Evolutionary conservation across 768 basidiomycete species (phyloP).

Genomic region (Saitozyma podzolica): DNA sequence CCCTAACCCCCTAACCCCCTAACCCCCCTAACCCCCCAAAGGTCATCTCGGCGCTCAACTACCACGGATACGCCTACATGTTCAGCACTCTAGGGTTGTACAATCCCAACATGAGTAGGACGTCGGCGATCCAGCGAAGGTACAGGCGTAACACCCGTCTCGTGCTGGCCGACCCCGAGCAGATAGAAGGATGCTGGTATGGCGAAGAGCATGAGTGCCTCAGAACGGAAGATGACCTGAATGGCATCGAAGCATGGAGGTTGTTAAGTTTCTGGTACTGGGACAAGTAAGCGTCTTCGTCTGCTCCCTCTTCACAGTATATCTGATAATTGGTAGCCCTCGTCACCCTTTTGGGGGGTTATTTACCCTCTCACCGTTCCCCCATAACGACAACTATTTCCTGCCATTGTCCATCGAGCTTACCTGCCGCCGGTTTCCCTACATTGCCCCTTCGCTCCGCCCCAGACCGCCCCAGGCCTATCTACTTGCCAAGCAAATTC

Average conservation of each 20-base stretch:
- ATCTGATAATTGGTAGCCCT: conserved; percentile 14
- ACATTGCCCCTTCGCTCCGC: conserved; percentile 5
- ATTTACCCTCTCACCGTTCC: conserved; percentile 44
- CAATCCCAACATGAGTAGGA: conserved; percentile 38
- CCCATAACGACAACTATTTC: conserved; percentile 31
- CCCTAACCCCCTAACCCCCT: too few species aligned
- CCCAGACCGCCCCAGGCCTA: conserved; percentile 29
- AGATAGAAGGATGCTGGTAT: conserved; percentile 30
- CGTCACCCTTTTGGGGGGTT: conserved; percentile 34
- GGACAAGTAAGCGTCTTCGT: conserved; percentile 36
- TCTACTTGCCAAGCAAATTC: conserved; percentile 38
- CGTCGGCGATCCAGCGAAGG: conserved; percentile 27
- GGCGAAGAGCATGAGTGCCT: conserved; percentile 20
- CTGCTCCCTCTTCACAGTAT: not conserved
- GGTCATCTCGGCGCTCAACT: conserved; percentile 37
- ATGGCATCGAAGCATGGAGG: conserved; percentile 39
- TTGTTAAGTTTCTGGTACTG: conserved; percentile 42
- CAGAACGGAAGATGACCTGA: conserved; percentile 24
- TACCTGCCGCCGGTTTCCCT: conserved; percentile 32
- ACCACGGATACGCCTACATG: conserved; percentile 31
- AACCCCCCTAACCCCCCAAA: too few species aligned
- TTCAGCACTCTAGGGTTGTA: conserved; percentile 43
- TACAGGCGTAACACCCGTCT: conserved; percentile 28
- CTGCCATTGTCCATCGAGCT: conserved; percentile 44
- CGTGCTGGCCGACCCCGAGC: conserved; percentile 40